These are phyloP conservation scores for Purshia tridentata DNA, from an alignment of 306 rosid species.

Conservation along the genomic window DNA sequence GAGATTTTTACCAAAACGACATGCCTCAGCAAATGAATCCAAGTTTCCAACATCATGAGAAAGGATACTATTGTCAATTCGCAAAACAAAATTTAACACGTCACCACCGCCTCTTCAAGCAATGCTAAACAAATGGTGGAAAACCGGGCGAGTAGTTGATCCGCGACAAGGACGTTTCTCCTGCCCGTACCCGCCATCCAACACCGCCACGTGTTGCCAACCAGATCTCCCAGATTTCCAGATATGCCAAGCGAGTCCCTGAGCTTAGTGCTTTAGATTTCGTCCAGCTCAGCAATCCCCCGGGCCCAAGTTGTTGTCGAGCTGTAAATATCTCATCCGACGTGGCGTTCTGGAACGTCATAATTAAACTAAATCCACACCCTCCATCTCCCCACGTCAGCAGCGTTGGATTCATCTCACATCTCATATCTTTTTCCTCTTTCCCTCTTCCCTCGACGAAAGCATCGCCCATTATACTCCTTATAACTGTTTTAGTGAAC, in stretches of 20 bases:
- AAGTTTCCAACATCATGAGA: neutral
- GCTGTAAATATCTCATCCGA: slow-evolving; percentile 62
- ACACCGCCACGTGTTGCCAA: neutral
- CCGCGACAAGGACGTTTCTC: neutral
- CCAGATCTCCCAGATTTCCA: slow-evolving; percentile 42
- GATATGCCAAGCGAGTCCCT: slow-evolving; percentile 7
- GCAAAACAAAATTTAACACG: neutral
- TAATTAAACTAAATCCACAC: slow-evolving; percentile 15
- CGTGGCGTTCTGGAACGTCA: slow-evolving; percentile 45
- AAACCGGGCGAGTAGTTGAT: neutral
- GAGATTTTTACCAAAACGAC: neutral
- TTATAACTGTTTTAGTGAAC: slow-evolving; percentile 8
- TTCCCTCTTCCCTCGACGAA: slow-evolving; percentile 11
- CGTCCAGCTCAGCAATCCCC: slow-evolving; percentile 38
- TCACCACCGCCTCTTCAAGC: neutral
- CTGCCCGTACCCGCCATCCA: neutral
- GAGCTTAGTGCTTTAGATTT: slow-evolving; percentile 57
- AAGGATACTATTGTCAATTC: neutral
- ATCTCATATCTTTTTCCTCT: slow-evolving; percentile 25
- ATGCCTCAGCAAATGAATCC: neutral
- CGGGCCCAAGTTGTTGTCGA: slow-evolving; percentile 27
- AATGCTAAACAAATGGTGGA: neutral
- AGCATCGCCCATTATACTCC: slow-evolving; percentile 31
- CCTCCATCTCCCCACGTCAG: slow-evolving; percentile 59
- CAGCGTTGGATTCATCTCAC: slow-evolving; percentile 9